Evolutionary conservation across 345 rosid species (phyloP), one percentile per base, ranked within the genome.

Genomic region (Trapa incisa): DNA sequence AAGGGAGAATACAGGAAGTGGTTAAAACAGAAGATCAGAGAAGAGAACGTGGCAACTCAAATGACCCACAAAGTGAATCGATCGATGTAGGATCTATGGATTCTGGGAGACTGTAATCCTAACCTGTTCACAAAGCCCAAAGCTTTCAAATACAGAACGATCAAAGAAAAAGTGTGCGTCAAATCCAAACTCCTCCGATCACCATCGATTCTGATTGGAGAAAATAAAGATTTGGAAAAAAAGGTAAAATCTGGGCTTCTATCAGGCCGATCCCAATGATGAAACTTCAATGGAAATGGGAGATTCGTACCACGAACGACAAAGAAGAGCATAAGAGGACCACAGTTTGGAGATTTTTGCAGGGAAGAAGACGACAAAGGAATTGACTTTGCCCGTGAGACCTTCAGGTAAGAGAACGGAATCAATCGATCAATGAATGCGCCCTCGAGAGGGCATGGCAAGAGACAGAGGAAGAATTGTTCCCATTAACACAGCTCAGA

Each of bases 21-120:
- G 65, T 58, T 68, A 47, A 53, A 5, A 11, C n/a, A 42, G 41
- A 62, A 15, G 38, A 58, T 58, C 63, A 35, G 35, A 58, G 63
- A 37, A 58, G 10, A 58, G 63, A 38, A 33, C 32, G 63, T 57
- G 9, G 29, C 61, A 22, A 1, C 13, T 29, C 10, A 35, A 0
- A 58, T 5, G 38, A 58, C 9, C 38, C 13, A 11, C 32, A 32
- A 37, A 33, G 38, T 4, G 38, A 13, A 58, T 58, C 15, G 35
- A 58, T 58, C 15, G 35, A 58, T 13, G 15, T 35, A 58, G 38
- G 37, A 13, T 32, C 63, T 12, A 58, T 35, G 63, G 63, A 58
- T 7, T 35, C 63, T 36, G 11, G 63, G 38, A 50, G 56, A 16
- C 6, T 54, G 17, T 54, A n/a, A 22, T 6, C 60, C 33, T 54